Percentiles rank a stretch among this genome's conserved stretches.
Conservation (phyloP, 257 asterid species). For the Dorcoceras hygrometricum region DNA sequence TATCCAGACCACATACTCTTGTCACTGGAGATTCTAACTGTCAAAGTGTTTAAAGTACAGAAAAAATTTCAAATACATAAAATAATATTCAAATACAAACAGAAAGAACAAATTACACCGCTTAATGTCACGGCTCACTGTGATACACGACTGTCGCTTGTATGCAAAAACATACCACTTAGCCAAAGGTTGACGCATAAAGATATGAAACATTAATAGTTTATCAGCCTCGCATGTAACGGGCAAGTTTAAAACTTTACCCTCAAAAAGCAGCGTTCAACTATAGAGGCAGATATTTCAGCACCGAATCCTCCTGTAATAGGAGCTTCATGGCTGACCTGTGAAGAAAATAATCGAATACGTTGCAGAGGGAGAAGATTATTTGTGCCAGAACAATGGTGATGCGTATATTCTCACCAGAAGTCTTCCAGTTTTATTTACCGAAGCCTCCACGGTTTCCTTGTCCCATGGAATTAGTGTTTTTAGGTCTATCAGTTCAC, state of each 20-base stretch:
- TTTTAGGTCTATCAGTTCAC: slow-evolving; percentile 89
- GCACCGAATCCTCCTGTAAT: slow-evolving; percentile 98
- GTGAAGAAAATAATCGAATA: slow-evolving; percentile 21
- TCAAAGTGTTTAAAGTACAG: neutral
- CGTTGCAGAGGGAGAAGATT: slow-evolving; percentile 8
- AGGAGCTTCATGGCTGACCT: slow-evolving; percentile 99
- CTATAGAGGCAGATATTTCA: slow-evolving; percentile 88
- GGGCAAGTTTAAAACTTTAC: slow-evolving; percentile 32
- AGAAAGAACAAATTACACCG: too few species aligned
- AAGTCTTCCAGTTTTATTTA: slow-evolving; percentile 89
- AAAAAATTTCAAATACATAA: too few species aligned
- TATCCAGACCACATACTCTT: neutral
- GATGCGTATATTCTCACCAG: slow-evolving; percentile 46
- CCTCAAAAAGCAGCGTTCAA: slow-evolving; percentile 91
- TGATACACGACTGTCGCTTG: neutral
- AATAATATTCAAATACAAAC: too few species aligned
- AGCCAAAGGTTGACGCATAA: neutral
- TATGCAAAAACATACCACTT: neutral
- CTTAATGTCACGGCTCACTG: too few species aligned
- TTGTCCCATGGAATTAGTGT: slow-evolving; percentile 98
- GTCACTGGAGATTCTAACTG: neutral
- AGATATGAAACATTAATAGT: neutral
- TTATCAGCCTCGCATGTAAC: neutral
- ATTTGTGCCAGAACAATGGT: neutral
- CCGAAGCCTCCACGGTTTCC: slow-evolving; percentile 94